phyloP scores from a whole-genome alignment of 345 rosid species.

The Geranium rotundifolium region DNA sequence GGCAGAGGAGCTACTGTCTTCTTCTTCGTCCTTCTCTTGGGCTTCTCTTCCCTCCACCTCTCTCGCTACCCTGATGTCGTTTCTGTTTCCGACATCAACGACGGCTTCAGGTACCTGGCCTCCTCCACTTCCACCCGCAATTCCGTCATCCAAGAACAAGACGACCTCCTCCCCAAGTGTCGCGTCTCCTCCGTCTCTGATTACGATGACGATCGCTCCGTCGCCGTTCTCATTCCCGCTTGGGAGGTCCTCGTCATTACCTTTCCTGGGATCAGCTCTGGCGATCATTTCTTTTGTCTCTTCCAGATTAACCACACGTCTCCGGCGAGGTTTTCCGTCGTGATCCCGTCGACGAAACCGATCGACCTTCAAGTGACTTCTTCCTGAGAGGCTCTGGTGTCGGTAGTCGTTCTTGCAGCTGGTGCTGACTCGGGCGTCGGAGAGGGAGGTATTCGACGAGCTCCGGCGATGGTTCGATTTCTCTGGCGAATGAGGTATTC shows the following conservation, averaged over 20 bases:
- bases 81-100: constrained; percentile 2
- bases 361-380: constrained; percentile 38
- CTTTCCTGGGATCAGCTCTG: constrained; percentile 12
- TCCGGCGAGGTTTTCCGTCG: constrained; percentile 39
- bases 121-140: too few relatives aligned
- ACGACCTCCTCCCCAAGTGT: not conserved
- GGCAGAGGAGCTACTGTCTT: constrained; percentile 2
- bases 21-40: constrained; percentile 17
- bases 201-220: constrained; percentile 18
- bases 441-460: constrained; percentile 4
- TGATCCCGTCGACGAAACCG: constrained; percentile 40
- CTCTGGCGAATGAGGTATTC: too few relatives aligned
- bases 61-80: too few relatives aligned
- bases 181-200: too few relatives aligned
- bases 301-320: constrained; percentile 45
- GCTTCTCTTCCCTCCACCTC: constrained; percentile 15
- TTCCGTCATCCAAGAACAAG: constrained; percentile 5
- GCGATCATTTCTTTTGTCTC: constrained; percentile 24
- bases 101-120: not conserved
- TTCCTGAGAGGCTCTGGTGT: constrained; percentile 42
- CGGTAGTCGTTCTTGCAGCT: constrained; percentile 41
- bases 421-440: constrained; percentile 20
- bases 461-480: too few relatives aligned
- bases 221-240: constrained; percentile 49
- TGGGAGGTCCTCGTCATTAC: constrained; percentile 63